Base-by-base conservation (phyloP, 2,329 filamentous ascomycete genomes). In the Xylariaceae sp. region DNA sequence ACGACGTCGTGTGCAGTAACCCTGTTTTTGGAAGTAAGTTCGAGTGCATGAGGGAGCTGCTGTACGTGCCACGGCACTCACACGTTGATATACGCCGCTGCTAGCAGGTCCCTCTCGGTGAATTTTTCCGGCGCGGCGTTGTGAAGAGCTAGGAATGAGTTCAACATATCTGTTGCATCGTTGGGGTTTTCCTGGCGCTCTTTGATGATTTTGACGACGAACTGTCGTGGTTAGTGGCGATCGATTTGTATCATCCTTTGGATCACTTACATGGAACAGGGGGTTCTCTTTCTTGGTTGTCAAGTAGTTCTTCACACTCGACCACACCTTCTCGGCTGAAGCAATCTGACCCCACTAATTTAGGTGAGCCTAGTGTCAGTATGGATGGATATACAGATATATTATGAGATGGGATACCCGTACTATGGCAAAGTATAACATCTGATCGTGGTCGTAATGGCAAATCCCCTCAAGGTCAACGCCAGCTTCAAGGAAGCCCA, bases 381-480 rank as follows among this genome's bases (percentile, higher is more conserved):
- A 16, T 36, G 16, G 3, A 22, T 15, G n/a, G n/a, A 21, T 32
- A 2, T 26, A 26, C 26, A 21, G 13, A 26, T 13, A 7, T 2
- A 2, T 18, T 8, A 8, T 2, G 5, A 21, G 13, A 19, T 26
- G 26, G 26, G 26, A 26, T 26, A 8, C 37, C 16, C 43, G 21
- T 54, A 57, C 54, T 30, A 51, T 39, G 2, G 51, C 51, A 37
- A 57, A 57, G 16, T 57, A 54, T 47, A 57, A 47, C 54, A 57
- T 57, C 44, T 57, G 51, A 13, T 57, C 54, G 21, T 57, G 54
- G 34, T 57, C 55, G 5, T 50, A 16, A n/a, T 57, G 48, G 30
- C 52, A 55, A 2, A 57, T 57, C 1, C 52, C 52, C 15, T 57
- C 51, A n/a, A 57, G 40, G n/a, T 55, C 55, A 2, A 45, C 16